Conservation (phyloP, 2,329 filamentous ascomycete species). For the Periglandula ipomoeae region DNA sequence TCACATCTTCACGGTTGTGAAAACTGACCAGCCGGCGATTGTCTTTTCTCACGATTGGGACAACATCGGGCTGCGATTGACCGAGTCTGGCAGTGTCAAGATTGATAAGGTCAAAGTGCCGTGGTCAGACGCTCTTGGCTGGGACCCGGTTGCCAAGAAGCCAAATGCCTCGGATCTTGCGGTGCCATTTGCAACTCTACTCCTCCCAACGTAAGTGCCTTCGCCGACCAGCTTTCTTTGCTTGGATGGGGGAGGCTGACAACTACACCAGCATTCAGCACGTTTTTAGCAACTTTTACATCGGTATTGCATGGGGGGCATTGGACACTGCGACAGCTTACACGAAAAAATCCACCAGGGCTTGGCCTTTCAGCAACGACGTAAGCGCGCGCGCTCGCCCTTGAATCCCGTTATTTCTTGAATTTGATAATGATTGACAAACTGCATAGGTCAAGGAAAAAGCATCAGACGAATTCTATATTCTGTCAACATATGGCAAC, state of each 20-base stretch:
- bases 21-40: slow-evolving; percentile 48
- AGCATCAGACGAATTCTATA: slow-evolving; percentile 54
- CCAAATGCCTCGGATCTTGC: slow-evolving; percentile 40
- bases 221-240: background rate
- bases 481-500: slow-evolving; percentile 55
- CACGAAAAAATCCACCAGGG: slow-evolving; percentile 44
- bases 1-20: slow-evolving; percentile 54
- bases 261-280: slow-evolving; percentile 42
- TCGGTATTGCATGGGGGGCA: slow-evolving; percentile 52
- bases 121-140: slow-evolving; percentile 55
- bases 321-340: slow-evolving; percentile 47
- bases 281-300: slow-evolving; percentile 58
- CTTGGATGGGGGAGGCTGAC: background rate
- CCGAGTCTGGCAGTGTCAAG: slow-evolving; percentile 53
- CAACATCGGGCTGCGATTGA: slow-evolving; percentile 53
- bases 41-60: slow-evolving; percentile 54
- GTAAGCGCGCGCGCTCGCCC: slow-evolving; percentile 21
- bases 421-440: slow-evolving; percentile 4
- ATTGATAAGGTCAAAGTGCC: slow-evolving; percentile 47
- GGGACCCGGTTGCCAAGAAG: slow-evolving; percentile 40
- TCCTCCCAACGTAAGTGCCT: slow-evolving; percentile 45
- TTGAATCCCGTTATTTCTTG: background rate
- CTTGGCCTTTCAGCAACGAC: slow-evolving; percentile 57
- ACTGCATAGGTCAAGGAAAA: slow-evolving; percentile 39
- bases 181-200: slow-evolving; percentile 46